Evolutionary conservation across 768 basidiomycete genomes (phyloP), one percentile per base, ranked within the genome.

Genomic region (Xerocomellus dryophilus): DNA sequence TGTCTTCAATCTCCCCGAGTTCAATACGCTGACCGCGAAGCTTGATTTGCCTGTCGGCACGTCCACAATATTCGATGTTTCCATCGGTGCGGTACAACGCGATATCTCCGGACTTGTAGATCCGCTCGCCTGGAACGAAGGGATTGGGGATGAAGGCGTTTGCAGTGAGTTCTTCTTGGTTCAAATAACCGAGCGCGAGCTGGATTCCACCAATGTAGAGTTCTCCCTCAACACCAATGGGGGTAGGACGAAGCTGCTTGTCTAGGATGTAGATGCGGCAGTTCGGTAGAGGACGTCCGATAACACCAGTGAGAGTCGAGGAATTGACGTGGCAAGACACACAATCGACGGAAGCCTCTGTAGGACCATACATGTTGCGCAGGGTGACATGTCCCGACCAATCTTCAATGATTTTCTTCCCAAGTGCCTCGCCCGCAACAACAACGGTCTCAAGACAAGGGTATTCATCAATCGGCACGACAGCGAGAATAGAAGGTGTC

Each of bases 301-400:
- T 61, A 38, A 71, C 62, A 14, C 69, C 61, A 3, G 57, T 46
- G 17, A 63, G 56, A 50, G 53, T 21, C 5, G 58, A 38, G 11
- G 62, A 63, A 20, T 50, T 54, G 53, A 67, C 59, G 29, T 66
- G 62, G 47, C 61, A 69, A 17, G 64, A 64, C 1, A 64, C 59
- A 32, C 67, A 68, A 46, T 69, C 67, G 17, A 70, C 62, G 12
- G 69, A 53, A 35, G 70, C 63, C 43, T 71, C 69, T 6, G 69
- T 71, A 11, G 69, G 69, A n/a, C 69, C 69, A 41, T 72, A 72
- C 64, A 66, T 69, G 54, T 71, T 71, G 38, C 62, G 67, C 34
- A 71, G 41, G 25, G 52, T 61, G 46, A 72, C 65, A 4, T 42
- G 60, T 32, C 53, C 51, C 2, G 61, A 64, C 66, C 64, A 69